Conservation (phyloP, 2,329 filamentous ascomycete genomes). For the Alternaria hordeiaustralica region DNA sequence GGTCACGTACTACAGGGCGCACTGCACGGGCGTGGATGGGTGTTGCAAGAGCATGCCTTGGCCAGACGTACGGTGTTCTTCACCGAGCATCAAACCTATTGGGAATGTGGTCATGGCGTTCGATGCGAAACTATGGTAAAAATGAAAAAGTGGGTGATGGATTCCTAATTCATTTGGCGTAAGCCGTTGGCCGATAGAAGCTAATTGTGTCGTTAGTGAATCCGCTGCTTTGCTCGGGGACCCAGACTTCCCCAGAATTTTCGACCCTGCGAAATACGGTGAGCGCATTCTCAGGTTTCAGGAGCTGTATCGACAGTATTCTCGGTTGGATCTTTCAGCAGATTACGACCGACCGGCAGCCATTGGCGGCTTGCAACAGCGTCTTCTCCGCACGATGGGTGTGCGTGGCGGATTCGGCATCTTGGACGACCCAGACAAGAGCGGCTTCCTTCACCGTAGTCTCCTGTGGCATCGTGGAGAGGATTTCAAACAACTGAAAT, state of each 20-base stretch:
- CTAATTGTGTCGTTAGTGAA: constrained; percentile 11
- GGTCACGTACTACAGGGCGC: constrained; percentile 20
- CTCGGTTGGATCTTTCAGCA: constrained; percentile 28
- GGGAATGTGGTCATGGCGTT: constrained; percentile 29
- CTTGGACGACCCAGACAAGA: constrained; percentile 28
- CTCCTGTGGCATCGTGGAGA: constrained; percentile 12
- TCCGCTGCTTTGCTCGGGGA: constrained; percentile 35
- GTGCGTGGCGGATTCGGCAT: constrained; percentile 39
- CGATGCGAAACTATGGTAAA: constrained; percentile 25
- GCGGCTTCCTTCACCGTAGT: constrained; percentile 15
- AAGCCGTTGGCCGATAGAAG: neutral
- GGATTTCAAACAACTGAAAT: neutral
- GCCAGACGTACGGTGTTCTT: constrained; percentile 36
- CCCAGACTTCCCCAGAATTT: constrained; percentile 27
- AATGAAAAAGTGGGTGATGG: constrained; percentile 21
- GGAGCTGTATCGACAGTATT: constrained; percentile 31
- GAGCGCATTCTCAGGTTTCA: constrained; percentile 11
- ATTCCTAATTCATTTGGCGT: too few relatives aligned
- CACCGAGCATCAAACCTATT: constrained; percentile 32
- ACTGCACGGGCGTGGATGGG: constrained; percentile 33
- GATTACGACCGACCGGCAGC: constrained; percentile 38
- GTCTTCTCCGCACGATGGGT: constrained; percentile 28
- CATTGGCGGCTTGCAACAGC: constrained; percentile 40
- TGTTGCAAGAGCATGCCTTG: constrained; percentile 34
- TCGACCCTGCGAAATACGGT: neutral